These are phyloP conservation scores for Albophoma yamanashiensis DNA, from an alignment of 2,329 filamentous ascomycete species.

Conservation along the genomic window DNA sequence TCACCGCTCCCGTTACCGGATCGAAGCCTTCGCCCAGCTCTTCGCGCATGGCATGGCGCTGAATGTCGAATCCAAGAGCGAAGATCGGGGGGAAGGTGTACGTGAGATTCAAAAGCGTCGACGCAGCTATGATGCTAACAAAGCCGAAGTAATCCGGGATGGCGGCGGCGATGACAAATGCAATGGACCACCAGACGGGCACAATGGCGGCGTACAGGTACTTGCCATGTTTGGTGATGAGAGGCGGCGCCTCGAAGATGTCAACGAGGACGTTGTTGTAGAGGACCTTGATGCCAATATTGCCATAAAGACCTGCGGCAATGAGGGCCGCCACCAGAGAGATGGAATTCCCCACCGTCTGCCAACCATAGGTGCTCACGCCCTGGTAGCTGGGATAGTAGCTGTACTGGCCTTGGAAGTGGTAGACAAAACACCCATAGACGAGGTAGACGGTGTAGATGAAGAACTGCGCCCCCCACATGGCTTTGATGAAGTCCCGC, in stretches of 20 bases:
- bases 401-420: slow-evolving; percentile 35
- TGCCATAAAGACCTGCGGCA: slow-evolving; percentile 38
- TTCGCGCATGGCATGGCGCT: slow-evolving; percentile 6
- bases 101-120: slow-evolving; percentile 47
- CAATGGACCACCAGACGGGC: slow-evolving; percentile 46
- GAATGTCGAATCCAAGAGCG: slow-evolving; percentile 9
- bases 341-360: slow-evolving; percentile 33
- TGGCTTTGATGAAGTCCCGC: slow-evolving; percentile 30
- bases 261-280: slow-evolving; percentile 43
- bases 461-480: slow-evolving; percentile 28
- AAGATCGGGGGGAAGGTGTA: slow-evolving; percentile 43
- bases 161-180: slow-evolving; percentile 42
- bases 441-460: slow-evolving; percentile 30
- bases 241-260: slow-evolving; percentile 34
- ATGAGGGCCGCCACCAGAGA: slow-evolving; percentile 31
- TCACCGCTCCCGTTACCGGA: slow-evolving; percentile 4
- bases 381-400: slow-evolving; percentile 33
- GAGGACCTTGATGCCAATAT: slow-evolving; percentile 42
- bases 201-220: slow-evolving; percentile 36
- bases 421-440: slow-evolving; percentile 24
- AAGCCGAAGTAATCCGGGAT: slow-evolving; percentile 41
- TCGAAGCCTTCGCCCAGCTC: slow-evolving; percentile 9
- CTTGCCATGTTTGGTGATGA: slow-evolving; percentile 38
- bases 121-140: slow-evolving; percentile 37
- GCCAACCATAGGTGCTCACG: slow-evolving; percentile 28